Percentiles rank a stretch among this genome's conserved stretches.
phyloP scores from a whole-genome alignment of 441 rosid species.

The Gossypium schwendimanii region DNA sequence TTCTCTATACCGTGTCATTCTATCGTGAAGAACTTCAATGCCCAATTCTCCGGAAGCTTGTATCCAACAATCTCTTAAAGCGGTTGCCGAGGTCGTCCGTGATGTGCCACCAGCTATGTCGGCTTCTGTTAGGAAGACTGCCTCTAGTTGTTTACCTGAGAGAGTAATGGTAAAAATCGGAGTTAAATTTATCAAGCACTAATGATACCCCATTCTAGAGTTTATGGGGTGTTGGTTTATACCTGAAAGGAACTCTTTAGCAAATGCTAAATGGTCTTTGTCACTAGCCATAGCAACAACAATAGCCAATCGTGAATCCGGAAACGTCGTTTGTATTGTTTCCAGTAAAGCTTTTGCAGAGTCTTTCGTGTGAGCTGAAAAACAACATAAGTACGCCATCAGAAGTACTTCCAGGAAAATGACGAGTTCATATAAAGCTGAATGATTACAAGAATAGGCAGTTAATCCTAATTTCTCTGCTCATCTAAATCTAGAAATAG shows the following conservation, averaged over 20 bases:
- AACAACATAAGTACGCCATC: neutral
- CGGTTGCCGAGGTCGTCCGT: constrained; percentile 48
- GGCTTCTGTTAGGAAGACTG: constrained; percentile 64
- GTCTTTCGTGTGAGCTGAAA: constrained; percentile 82
- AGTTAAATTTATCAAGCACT: constrained; percentile 2
- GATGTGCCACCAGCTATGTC: constrained; percentile 59
- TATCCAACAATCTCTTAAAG: constrained; percentile 57
- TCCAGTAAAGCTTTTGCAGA: constrained; percentile 69
- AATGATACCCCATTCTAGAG: neutral
- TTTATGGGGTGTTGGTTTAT: neutral
- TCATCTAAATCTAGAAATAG: neutral
- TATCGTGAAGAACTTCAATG: constrained; percentile 22
- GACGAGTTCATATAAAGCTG: neutral
- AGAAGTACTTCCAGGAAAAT: neutral
- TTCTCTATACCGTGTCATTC: constrained; percentile 23
- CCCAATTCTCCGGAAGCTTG: constrained; percentile 54
- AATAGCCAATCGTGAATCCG: constrained; percentile 42
- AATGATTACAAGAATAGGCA: neutral
- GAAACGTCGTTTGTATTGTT: constrained; percentile 46
- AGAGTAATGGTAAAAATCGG: neutral
- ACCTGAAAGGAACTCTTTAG: constrained; percentile 71
- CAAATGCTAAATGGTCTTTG: constrained; percentile 77
- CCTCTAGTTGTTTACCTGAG: constrained; percentile 50
- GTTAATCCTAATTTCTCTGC: neutral
- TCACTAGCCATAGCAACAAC: constrained; percentile 88